Evolutionary conservation across 192 early-diverging fungal genomes (phyloP), one percentile per base, ranked within the genome.

Genomic region (Lunasporangiospora selenospora): DNA sequence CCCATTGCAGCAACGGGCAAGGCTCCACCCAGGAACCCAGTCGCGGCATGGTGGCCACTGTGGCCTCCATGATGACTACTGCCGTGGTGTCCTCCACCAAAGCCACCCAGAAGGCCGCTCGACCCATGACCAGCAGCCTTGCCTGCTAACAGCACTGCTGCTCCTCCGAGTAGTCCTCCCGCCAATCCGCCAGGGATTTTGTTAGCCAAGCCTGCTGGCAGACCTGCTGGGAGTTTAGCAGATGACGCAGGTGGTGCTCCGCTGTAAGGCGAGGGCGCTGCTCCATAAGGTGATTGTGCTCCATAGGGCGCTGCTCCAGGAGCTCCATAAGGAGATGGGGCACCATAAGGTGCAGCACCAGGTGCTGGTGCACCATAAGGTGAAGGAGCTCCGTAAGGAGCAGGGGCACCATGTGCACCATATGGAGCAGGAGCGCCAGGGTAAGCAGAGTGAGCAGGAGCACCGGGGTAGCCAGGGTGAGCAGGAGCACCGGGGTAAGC

Each of bases 331-430:
- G 54, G 24, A 13, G 50, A 40, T 8, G 40, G 52, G 2, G 33
- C 62, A 30, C 47, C 60, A 9, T 49, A 64, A 10, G 62, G 62
- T 18, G 52, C 41, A 19, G 47, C n/a, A 15, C 26, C 40, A 56
- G 53, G 53, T 7, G 53, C 34, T 46, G 41, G n/a, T n/a, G n/a
- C n/a, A n/a, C n/a, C n/a, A n/a, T n/a, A n/a, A n/a, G n/a, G n/a
- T n/a, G n/a, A 19, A 53, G 36, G 58, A 40, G 53, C 8, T 42
- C 49, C 49, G 21, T 51, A 51, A 46, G 40, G 52, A 12, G 52
- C n/a, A 24, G 52, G n/a, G 36, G 53, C 27, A 27, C 12, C 1
- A 16, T 23, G 45, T 8, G 23, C 23, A 43, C 41, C 41, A 10
- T n/a, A 23, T 9, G 24, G 18, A 21, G 9, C 8, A 19, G 42